Evolutionary conservation across 805 yeast species (phyloP), one percentile per base, ranked within the genome.

Genomic region (Pichia nakasei): DNA sequence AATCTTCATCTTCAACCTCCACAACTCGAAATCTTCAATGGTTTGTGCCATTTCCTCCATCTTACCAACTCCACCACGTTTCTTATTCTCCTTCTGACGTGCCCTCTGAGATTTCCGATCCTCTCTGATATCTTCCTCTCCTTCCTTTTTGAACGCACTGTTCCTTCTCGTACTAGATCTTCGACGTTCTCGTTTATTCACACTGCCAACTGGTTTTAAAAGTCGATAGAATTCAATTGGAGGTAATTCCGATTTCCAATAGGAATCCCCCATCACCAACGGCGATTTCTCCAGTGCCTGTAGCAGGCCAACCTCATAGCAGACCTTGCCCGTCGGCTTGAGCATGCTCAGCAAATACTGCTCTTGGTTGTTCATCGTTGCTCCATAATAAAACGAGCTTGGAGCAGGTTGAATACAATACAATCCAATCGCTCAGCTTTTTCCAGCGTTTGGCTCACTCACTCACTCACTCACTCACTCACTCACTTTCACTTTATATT

Each of bases 11-110:
- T 65, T 67, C 39, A 69, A 58, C 56, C 75, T 75, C 82, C 82
- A 77, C 48, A 65, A 68, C 54, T 77, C 83, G 52, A 76, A 77
- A 48, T 77, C 82, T 43, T 72, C 72, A 3, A 73, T 73, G 0
- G 80, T 70, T 43, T 68, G 72, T 17, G 63, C 60, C 5, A 13
- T 29, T 34, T 55, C 59, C 59, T 70, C 54, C 54, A 56, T 64
- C 1, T 67, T 67, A 11, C 38, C 9, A 17, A 61, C 27, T 9
- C 41, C 37, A 32, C 54, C 59, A 35, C 62, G 60, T 29, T 53
- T 51, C 38, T 50, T 48, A 38, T 51, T 51, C 32, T 46, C 53
- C 42, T 46, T 43, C 15, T 55, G 43, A 35, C 54, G 52, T n/a
- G 26, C 49, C 41, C 20, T 47, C 34, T 32, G 44, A 44, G 9